Conservation (phyloP, 805 yeast genomes). For the Ogataea siamensis region DNA sequence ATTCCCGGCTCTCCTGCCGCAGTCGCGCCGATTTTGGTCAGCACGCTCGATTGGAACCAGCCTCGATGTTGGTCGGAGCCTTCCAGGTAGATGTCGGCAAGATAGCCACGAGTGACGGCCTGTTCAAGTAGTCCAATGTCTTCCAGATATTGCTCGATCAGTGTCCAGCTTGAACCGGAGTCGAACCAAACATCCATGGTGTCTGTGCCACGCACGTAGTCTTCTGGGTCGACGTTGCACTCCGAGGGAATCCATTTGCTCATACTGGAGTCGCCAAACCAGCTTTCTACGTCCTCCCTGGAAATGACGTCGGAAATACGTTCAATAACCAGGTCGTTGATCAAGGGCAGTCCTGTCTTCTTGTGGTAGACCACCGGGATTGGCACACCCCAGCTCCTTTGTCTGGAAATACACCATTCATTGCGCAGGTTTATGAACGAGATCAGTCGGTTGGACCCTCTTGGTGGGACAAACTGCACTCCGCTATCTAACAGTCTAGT, state of each 20-base stretch:
- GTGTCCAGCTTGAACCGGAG: slow-evolving; percentile 90
- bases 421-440: slow-evolving; percentile 75
- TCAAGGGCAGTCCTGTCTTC: slow-evolving; percentile 60
- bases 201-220: slow-evolving; percentile 68
- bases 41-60: slow-evolving; percentile 94
- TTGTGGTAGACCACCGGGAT: slow-evolving; percentile 77
- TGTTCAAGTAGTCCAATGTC: slow-evolving; percentile 34
- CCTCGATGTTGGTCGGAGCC: slow-evolving; percentile 99
- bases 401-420: slow-evolving; percentile 98
- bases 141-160: slow-evolving; percentile 42
- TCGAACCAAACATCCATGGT: slow-evolving; percentile 99
- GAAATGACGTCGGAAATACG: slow-evolving; percentile 57
- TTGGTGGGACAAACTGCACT: slow-evolving; percentile 72
- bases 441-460: slow-evolving; percentile 66
- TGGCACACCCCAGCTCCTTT: slow-evolving; percentile 97
- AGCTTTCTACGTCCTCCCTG: slow-evolving; percentile 65
- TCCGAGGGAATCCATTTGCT: slow-evolving; percentile 71
- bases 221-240: slow-evolving; percentile 39
- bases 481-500: slow-evolving; percentile 48
- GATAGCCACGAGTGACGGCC: slow-evolving; percentile 37
- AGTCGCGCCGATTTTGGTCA: slow-evolving; percentile 64
- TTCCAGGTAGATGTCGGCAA: slow-evolving; percentile 85
- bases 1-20: slow-evolving; percentile 26
- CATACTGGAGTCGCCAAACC: slow-evolving; percentile 60
- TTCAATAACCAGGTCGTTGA: slow-evolving; percentile 53